Base-by-base conservation (phyloP, 768 basidiomycete genomes). In the Russula foetens region DNA sequence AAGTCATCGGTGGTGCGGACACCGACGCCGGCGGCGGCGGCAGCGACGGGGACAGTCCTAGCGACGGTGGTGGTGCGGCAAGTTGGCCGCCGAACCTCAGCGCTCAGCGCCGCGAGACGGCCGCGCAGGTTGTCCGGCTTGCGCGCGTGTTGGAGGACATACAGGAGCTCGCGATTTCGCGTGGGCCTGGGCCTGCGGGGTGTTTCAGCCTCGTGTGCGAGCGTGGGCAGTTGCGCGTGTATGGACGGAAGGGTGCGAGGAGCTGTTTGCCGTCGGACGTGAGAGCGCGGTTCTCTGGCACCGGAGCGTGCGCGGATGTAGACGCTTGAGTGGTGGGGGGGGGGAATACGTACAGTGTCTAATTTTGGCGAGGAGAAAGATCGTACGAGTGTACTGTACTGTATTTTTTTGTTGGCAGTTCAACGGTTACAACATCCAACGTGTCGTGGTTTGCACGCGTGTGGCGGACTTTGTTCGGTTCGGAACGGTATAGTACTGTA, bases 1-100 rank as follows among this genome's bases (percentile, higher is more conserved):
- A 70, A 26, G 57, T 75, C 33, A 35, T 35, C 4, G 35, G 35
- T 66, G 24, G 19, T 21, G 51, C 58, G 4, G 15, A 5, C 19
- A 21, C 35, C 5, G 31, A 33, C 31, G n/a, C n/a, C n/a, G n/a
- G n/a, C n/a, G n/a, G n/a, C n/a, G n/a, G n/a, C n/a, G n/a, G n/a
- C n/a, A n/a, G n/a, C n/a, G n/a, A n/a, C n/a, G n/a, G n/a, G n/a
- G n/a, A n/a, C n/a, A n/a, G n/a, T n/a, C n/a, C n/a, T n/a, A n/a
- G n/a, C n/a, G n/a, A n/a, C n/a, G n/a, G n/a, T n/a, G n/a, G n/a
- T n/a, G n/a, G n/a, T n/a, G n/a, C n/a, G n/a, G n/a, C n/a, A 41
- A 7, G 39, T 17, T 41, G 3, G 15, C 54, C 21, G 7, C 41
- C 44, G 11, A 55, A 24, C 14, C 43, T 61, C 53, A 19, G 48